Base-by-base conservation (phyloP, 805 yeast genomes). In the Candida tallmaniae region DNA sequence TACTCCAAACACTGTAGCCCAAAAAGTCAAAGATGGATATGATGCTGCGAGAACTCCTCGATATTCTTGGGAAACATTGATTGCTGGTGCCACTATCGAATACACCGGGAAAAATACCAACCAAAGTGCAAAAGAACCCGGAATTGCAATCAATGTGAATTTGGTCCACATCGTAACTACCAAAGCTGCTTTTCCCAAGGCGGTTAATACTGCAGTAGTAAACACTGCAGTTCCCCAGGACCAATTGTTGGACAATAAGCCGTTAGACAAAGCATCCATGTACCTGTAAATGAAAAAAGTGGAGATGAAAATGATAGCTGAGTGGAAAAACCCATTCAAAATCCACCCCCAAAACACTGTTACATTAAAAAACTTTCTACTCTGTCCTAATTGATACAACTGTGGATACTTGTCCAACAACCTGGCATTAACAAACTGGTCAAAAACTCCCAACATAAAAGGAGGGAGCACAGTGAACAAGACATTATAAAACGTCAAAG, bases 301-400 rank as follows among this genome's bases (percentile, higher is more conserved):
- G 22, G 90, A 81, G 28, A 88, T 64, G 55, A 80, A 94, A 14
- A 88, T 80, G 15, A 93, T 67, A 2, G 87, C 85, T 9, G 96
- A 86, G 56, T 93, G 99, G 60, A 77, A 93, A 53, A 93, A 90
- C 0, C 98, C 99, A 58, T 93, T 94, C 32, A 79, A 63, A 29
- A 93, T 85, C 98, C 98, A 93, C 13, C 95, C 85, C 97, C 97
- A 90, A 58, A 93, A 93, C 25, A 88, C 88, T 4, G 78, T 70
- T 9, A 88, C 95, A 47, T 90, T 90, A 65, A 93, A 86, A 52
- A 93, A 93, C 36, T 75, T 80, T 13, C 95, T 83, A 41, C 76
- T 68, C 59, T 90, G 97, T 5, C 99, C 98, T 27, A 93, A 65
- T 51, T 81, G 83, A 60, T 94, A 93, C 32, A 94, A 65, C 52